These are phyloP conservation scores for Biscogniauxia marginata DNA, from an alignment of 2,329 filamentous ascomycete species.

Conservation along the genomic window DNA sequence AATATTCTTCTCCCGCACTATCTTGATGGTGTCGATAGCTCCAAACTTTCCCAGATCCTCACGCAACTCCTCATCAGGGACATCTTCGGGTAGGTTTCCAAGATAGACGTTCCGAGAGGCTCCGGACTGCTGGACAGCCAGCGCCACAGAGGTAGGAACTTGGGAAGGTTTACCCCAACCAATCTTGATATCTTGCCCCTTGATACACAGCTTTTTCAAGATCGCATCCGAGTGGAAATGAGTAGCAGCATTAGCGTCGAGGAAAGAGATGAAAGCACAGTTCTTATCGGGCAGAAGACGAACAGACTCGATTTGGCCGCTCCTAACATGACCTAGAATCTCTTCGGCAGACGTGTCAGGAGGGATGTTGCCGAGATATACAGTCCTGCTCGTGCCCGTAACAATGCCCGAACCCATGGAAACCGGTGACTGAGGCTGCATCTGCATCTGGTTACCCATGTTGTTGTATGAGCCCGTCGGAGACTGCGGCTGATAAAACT, in stretches of 20 bases:
- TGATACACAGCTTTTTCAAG: constrained; percentile 98
- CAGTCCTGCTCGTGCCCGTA: constrained; percentile 89
- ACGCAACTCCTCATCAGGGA: constrained; percentile 85
- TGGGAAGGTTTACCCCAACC: constrained; percentile 99
- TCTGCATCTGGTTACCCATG: constrained; percentile 56
- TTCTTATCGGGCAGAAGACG: constrained; percentile 97
- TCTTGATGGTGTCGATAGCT: constrained; percentile 94
- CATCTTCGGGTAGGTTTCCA: constrained; percentile 87
- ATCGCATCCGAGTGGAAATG: constrained; percentile 99
- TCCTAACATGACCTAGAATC: constrained; percentile 92
- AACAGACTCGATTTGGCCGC: constrained; percentile 98
- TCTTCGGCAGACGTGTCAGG: constrained; percentile 96
- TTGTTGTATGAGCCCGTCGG: constrained; percentile 74
- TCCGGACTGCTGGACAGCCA: constrained; percentile 95
- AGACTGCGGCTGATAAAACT: constrained; percentile 83
- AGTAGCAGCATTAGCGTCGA: constrained; percentile 94
- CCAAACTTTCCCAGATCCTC: constrained; percentile 97
- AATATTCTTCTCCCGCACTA: constrained; percentile 96
- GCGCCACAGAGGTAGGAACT: constrained; percentile 94
- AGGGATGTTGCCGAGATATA: constrained; percentile 98
- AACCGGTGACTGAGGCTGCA: constrained; percentile 71
- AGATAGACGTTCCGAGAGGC: constrained; percentile 97
- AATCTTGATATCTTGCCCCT: constrained; percentile 98
- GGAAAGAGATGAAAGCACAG: constrained; percentile 98
- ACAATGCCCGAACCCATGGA: constrained; percentile 76